Conservation (phyloP, 495 filamentous ascomycete species). For the Lophiotrema nucula region DNA sequence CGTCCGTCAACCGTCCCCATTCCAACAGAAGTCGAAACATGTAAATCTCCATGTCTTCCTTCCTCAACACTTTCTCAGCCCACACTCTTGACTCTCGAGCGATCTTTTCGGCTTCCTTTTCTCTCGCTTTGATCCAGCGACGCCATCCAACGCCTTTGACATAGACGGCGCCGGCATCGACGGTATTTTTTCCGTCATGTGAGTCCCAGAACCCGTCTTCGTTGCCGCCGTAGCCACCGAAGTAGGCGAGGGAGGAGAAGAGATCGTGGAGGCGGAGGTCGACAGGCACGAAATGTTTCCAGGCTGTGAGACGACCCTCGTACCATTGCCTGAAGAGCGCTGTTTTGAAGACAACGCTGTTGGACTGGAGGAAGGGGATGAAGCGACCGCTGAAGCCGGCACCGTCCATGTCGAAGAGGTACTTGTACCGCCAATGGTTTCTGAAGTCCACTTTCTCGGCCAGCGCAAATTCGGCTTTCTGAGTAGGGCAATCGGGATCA, state of each 20-base stretch:
- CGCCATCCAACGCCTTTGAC: constrained; percentile 3
- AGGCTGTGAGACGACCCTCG: constrained; percentile 65
- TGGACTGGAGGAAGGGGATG: constrained; percentile 60
- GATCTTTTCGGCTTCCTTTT: constrained; percentile 59
- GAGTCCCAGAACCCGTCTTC: too few relatives aligned
- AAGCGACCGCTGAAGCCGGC: constrained; percentile 67
- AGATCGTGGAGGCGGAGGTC: constrained; percentile 56
- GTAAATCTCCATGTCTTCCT: constrained; percentile 82
- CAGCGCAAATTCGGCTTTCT: constrained; percentile 50
- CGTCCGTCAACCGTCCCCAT: constrained; percentile 49
- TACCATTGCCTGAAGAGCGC: constrained; percentile 74
- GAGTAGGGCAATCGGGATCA: constrained; percentile 51
- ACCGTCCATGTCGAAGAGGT: constrained; percentile 67
- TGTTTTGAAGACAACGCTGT: constrained; percentile 62
- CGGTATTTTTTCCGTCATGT: not conserved
- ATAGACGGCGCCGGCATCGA: too few relatives aligned
- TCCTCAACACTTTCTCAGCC: constrained; percentile 63
- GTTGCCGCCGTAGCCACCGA: constrained; percentile 32
- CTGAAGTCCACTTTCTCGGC: constrained; percentile 51
- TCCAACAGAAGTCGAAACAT: constrained; percentile 75
- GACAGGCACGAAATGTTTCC: constrained; percentile 76
- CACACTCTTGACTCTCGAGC: constrained; percentile 65
- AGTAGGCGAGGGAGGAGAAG: constrained; percentile 39
- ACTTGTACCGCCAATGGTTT: constrained; percentile 62
- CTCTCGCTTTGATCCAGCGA: constrained; percentile 36